Evolutionary conservation across 2,329 filamentous ascomycete genomes (phyloP).

Genomic region (Metarhizium robertsii): DNA sequence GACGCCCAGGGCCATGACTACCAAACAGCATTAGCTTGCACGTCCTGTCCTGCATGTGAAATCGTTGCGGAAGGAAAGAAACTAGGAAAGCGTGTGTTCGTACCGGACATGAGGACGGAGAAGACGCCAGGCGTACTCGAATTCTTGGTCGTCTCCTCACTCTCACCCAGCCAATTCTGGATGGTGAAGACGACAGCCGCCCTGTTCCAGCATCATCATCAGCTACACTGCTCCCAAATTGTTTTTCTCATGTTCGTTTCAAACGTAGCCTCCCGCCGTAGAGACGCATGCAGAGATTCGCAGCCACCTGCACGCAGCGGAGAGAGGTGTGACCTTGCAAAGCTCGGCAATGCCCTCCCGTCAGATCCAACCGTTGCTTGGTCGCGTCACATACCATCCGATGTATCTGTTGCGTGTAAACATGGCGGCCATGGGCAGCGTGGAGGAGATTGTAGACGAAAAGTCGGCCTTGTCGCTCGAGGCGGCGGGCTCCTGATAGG

Average conservation of each 20-base stretch:
- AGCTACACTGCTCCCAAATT: not conserved
- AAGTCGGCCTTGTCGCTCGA: constrained; percentile 60
- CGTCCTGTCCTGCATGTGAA: too few relatives aligned
- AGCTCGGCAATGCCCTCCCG: not conserved
- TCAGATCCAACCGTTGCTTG: not conserved
- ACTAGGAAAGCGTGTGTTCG: constrained; percentile 21
- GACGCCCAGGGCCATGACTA: constrained; percentile 51
- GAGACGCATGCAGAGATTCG: not conserved
- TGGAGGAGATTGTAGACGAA: constrained; percentile 61
- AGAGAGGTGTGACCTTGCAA: not conserved
- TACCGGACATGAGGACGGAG: constrained; percentile 70
- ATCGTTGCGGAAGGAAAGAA: too few relatives aligned
- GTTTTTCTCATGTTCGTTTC: not conserved
- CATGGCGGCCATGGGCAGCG: constrained; percentile 92
- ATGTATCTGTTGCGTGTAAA: constrained; percentile 82
- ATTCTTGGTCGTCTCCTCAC: constrained; percentile 54
- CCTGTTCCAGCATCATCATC: constrained; percentile 31
- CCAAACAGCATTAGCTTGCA: not conserved
- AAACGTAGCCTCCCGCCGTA: not conserved
- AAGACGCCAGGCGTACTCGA: constrained; percentile 60
- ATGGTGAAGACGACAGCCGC: constrained; percentile 64
- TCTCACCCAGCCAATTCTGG: constrained; percentile 71
- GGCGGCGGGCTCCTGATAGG: constrained; percentile 68
- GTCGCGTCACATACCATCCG: constrained; percentile 41
- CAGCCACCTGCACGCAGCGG: not conserved